Base-by-base conservation (phyloP, 345 rosid genomes). In the Linum lewisii region DNA sequence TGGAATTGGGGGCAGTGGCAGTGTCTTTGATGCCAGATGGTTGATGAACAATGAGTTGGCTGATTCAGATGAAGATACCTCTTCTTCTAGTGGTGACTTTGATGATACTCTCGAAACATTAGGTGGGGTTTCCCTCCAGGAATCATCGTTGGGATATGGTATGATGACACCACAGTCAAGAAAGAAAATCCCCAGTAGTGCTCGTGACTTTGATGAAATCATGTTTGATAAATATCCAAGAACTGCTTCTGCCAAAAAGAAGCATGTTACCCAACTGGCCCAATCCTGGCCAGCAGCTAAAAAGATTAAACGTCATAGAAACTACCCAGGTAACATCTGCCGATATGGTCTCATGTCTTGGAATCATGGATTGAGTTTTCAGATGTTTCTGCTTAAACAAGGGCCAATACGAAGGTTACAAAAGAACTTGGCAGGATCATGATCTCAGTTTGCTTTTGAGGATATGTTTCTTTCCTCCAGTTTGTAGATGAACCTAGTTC, bases 1-100 rank as follows among this genome's bases (percentile, higher is more conserved):
- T 75, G 97, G 99, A 65, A 78, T 93, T 66, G 97, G 98, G 60
- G 98, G 94, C 47, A 79, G 77, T 7, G 73, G 64, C 63, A 73
- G 58, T 59, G 66, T 85, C 61, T 54, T 83, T 64, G 80, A 82
- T 70, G 78, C 84, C 51, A 84, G 77, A 49, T 81, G 83, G 82
- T 69, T 89, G 80, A 78, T 77, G 22, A 73, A 72, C 61, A 61
- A 76, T 63, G 76, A 65, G 50, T 64, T 80, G 51, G 75, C 73
- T 65, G 73, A 65, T 4, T 81, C 77, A 6, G 73, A 77, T 56
- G 85, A 72, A 56, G 82, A 69, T 53, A 72, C 74, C 77, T 78
- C 86, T 73, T 77, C 42, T 25, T 57, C 85, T 22, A 75, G 79
- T 59, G 69, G 73, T 59, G 72, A 67, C 49, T 71, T 82, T 64